Evolutionary conservation across 169 alveolate genomes (phyloP).

Genomic region (Miamiensis avidus): DNA sequence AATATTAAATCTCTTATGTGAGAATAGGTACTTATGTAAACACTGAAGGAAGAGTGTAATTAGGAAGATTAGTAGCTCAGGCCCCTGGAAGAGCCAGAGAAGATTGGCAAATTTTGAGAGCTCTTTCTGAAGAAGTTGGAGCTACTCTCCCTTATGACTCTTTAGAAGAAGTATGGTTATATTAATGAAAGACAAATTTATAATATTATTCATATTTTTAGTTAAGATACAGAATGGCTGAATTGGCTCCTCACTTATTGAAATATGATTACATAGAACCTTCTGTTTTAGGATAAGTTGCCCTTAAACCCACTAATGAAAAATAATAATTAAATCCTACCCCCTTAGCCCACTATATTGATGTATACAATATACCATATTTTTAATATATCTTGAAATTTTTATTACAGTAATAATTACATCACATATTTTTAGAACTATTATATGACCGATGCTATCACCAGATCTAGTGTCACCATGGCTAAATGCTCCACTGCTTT

Average conservation of each 20-base stretch:
- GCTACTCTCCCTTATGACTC: constrained; percentile 73
- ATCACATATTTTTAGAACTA: constrained; percentile 60
- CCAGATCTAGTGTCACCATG: constrained; percentile 69
- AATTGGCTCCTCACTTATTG: constrained; percentile 82
- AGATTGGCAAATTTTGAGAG: constrained; percentile 83
- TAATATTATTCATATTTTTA: neutral
- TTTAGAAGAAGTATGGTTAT: constrained; percentile 51
- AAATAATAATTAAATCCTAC: constrained; percentile 26
- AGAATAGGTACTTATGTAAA: constrained; percentile 57
- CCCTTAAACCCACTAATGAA: constrained; percentile 36
- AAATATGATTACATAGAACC: constrained; percentile 75
- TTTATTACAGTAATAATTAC: too few species aligned
- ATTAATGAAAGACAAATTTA: neutral
- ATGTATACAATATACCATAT: constrained; percentile 18
- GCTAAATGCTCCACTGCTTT: constrained; percentile 79
- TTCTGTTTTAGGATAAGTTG: constrained; percentile 55
- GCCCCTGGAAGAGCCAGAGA: constrained; percentile 78
- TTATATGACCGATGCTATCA: constrained; percentile 81
- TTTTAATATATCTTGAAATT: too few species aligned
- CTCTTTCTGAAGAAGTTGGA: constrained; percentile 74
- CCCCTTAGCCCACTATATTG: constrained; percentile 56
- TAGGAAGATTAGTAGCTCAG: constrained; percentile 51
- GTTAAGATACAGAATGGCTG: constrained; percentile 73
- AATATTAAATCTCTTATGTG: too few species aligned
- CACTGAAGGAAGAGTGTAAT: constrained; percentile 79